Evolutionary conservation across 768 basidiomycete genomes (phyloP).

Genomic region (Nidularia sp.): DNA sequence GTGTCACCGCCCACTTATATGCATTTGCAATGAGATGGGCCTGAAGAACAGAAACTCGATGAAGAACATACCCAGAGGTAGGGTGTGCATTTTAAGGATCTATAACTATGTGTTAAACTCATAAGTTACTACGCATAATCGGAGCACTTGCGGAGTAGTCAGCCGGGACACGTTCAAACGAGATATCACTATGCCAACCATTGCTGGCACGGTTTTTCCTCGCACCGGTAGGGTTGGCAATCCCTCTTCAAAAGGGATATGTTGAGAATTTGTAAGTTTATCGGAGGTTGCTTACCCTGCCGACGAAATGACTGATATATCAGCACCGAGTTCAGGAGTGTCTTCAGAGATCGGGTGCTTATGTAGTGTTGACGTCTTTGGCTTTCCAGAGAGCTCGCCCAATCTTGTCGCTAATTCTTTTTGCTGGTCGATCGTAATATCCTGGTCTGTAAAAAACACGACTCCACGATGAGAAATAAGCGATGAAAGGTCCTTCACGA

Average conservation of each 20-base stretch:
- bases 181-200: constrained; percentile 56
- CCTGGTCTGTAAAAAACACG: constrained; percentile 59
- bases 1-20: constrained; percentile 40
- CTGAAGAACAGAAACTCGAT: constrained; percentile 24
- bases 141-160: constrained; percentile 43
- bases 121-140: not conserved
- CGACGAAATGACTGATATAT: constrained; percentile 50
- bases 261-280: not conserved
- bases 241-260: constrained; percentile 23
- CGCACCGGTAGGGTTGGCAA: constrained; percentile 28
- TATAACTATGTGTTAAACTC: not conserved
- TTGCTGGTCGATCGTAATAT: constrained; percentile 46
- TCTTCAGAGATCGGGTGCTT: constrained; percentile 52
- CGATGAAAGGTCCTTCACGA: constrained; percentile 50
- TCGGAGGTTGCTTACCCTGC: constrained; percentile 21
- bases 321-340: constrained; percentile 44
- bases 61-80: constrained; percentile 21
- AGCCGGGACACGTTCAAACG: constrained; percentile 56
- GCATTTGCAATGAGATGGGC: constrained; percentile 30
- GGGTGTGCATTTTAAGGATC: constrained; percentile 37
- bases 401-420: constrained; percentile 43
- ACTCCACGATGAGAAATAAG: constrained; percentile 56
- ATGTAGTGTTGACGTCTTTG: constrained; percentile 43
- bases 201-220: constrained; percentile 29
- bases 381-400: constrained; percentile 47